Evolutionary conservation across 352 stramenopile genomes (phyloP).

Genomic region (Albugo laibachii): DNA sequence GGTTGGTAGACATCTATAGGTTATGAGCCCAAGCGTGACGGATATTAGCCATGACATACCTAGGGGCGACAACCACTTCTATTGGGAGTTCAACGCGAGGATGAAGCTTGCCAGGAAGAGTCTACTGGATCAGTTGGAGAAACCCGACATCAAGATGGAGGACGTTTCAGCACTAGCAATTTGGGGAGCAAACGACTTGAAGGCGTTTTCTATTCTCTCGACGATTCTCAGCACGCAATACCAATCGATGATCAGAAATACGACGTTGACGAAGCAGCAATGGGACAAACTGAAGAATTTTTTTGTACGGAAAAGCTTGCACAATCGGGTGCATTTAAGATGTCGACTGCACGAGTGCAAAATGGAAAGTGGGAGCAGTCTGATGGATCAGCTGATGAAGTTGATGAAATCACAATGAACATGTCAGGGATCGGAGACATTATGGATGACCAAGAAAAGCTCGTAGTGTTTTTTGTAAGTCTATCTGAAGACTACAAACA

Average conservation of each 20-base stretch:
- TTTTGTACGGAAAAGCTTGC: slow-evolving; percentile 10
- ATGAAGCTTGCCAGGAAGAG: neutral
- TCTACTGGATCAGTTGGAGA: neutral
- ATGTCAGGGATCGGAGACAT: slow-evolving; percentile 7
- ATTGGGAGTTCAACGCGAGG: neutral
- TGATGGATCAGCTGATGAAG: slow-evolving; percentile 10
- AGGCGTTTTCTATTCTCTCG: slow-evolving; percentile 1
- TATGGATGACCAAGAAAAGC: slow-evolving; percentile 4
- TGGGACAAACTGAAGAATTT: slow-evolving; percentile 7
- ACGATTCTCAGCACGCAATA: slow-evolving; percentile 4
- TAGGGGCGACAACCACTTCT: neutral
- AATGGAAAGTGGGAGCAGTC: neutral
- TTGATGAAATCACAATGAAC: slow-evolving; percentile 9
- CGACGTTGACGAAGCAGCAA: neutral
- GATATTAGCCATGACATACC: neutral
- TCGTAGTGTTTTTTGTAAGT: slow-evolving; percentile 4
- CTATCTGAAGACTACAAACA: slow-evolving; percentile 7
- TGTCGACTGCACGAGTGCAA: slow-evolving; percentile 8
- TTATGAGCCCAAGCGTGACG: slow-evolving; percentile 3
- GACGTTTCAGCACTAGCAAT: neutral
- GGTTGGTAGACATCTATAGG: neutral
- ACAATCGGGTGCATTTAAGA: slow-evolving; percentile 11
- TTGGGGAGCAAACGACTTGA: slow-evolving; percentile 2
- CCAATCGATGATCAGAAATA: slow-evolving; percentile 7
- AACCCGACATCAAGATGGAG: slow-evolving; percentile 3